Base-by-base conservation (phyloP, 2,329 filamentous ascomycete species). In the Colletotrichum magnum region DNA sequence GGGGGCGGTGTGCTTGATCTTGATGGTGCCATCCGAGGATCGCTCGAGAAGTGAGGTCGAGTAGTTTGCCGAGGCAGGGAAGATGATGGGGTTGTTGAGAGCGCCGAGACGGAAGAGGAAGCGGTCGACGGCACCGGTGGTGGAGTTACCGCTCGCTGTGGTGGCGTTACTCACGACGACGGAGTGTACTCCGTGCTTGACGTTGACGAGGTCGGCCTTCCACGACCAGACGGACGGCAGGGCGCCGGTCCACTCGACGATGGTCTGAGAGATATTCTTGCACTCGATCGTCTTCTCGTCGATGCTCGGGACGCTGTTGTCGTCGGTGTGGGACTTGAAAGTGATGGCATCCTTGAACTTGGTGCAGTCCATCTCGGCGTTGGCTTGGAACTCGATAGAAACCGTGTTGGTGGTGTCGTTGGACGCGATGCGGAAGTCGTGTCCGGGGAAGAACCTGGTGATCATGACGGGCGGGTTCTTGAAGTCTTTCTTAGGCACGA, bases 131-230 rank as follows among this genome's bases (percentile, higher is more conserved):
- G 87, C 81, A 53, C 84, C 79, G 0, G 88, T 90, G 26, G 79
- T 79, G 4, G 75, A 76, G 15, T 78, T 79, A 3, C 82, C 82
- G 24, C 79, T 78, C 5, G 77, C 75, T 48, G 80, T 82, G 4
- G 84, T 83, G 18, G 85, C 83, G 72, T 91, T 91, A 52, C 81
- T 83, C 51, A 92, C 78, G 0, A 85, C 88, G 61, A 92, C 74
- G 28, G 83, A 80, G 74, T 92, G 88, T n/a, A 92, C 80, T 28
- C 90, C 90, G 71, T 92, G 86, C n/a, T 86, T 85, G 2, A 91
- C 87, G 58, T 87, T 84, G 9, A 79, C 80, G 26, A 92, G 75
- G 7, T 81, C 86, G 10, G 84, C 85, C 5, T 79, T 82, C 77
- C 86, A 88, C 13, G 78, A 79, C 87, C 87, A 92, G 4, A 79